These are phyloP conservation scores for Craterostigma plantagineum DNA, from an alignment of 257 asterid species.

Conservation along the genomic window DNA sequence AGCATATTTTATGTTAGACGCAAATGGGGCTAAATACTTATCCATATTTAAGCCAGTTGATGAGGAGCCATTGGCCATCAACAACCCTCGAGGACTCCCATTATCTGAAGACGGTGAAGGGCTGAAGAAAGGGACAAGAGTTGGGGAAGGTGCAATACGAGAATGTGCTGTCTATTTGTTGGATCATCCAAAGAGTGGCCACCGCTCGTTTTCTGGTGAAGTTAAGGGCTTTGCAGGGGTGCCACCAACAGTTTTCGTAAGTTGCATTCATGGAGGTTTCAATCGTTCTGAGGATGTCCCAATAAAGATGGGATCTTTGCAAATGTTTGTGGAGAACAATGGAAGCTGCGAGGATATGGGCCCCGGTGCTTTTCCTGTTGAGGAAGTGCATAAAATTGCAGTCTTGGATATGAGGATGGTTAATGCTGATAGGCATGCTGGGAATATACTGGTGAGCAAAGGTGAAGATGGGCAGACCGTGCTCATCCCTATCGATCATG, in stretches of 20 bases:
- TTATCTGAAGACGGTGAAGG: constrained; percentile 76
- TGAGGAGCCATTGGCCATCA: constrained; percentile 88
- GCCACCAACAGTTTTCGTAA: constrained; percentile 54
- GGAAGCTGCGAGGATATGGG: constrained; percentile 96
- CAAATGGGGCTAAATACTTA: constrained; percentile 34
- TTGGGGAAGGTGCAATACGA: constrained; percentile 82
- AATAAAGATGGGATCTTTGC: constrained; percentile 64
- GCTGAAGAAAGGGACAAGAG: constrained; percentile 79
- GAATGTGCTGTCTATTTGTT: constrained; percentile 78
- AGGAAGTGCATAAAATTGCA: constrained; percentile 82
- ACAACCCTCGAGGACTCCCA: constrained; percentile 83
- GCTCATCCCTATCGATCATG: constrained; percentile 87
- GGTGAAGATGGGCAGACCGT: constrained; percentile 44
- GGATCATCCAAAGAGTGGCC: constrained; percentile 76
- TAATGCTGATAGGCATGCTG: constrained; percentile 85
- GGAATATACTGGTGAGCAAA: constrained; percentile 59
- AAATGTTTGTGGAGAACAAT: constrained; percentile 49
- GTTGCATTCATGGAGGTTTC: constrained; percentile 61
- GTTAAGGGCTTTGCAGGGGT: constrained; percentile 61
- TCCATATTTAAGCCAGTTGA: constrained; percentile 80
- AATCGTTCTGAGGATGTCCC: constrained; percentile 45
- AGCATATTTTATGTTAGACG: constrained; percentile 67
- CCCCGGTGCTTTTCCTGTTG: constrained; percentile 55
- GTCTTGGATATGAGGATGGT: constrained; percentile 83
- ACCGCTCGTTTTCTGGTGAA: constrained; percentile 43